Evolutionary conservation across 495 filamentous ascomycete species (phyloP).

Genomic region (Xanthoparmelia taractica): DNA sequence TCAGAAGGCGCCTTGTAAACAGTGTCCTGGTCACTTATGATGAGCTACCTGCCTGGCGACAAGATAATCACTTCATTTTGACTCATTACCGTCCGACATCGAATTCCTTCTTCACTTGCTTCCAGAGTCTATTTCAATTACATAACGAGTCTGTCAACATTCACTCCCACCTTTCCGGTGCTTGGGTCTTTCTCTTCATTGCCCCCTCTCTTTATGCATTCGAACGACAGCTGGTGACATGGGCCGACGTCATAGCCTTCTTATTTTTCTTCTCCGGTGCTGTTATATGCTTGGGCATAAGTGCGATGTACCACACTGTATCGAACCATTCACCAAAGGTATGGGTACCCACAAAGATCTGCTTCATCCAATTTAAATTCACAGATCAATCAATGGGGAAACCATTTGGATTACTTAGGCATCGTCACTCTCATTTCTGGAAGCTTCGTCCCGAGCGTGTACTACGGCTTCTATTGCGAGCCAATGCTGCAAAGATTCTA

Average conservation of each 20-base stretch:
- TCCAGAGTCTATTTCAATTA: conserved; percentile 60
- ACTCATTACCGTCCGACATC: conserved; percentile 65
- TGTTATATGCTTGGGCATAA: conserved; percentile 34
- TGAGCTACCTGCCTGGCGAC: conserved; percentile 61
- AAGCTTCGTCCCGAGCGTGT: conserved; percentile 42
- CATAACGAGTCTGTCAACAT: conserved; percentile 97
- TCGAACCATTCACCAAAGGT: conserved; percentile 40
- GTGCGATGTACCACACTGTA: conserved; percentile 40
- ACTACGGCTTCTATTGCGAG: conserved; percentile 45
- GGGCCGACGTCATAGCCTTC: conserved; percentile 35
- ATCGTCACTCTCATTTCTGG: conserved; percentile 48
- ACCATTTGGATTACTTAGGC: conserved; percentile 45
- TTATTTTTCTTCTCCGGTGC: conserved; percentile 43
- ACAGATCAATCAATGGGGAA: conserved; percentile 27
- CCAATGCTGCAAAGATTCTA: conserved; percentile 32
- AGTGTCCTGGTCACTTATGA: conserved; percentile 48
- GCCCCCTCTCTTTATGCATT: conserved; percentile 24
- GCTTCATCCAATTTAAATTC: background rate
- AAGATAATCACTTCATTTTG: conserved; percentile 70
- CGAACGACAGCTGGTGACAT: background rate
- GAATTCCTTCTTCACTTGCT: conserved; percentile 54
- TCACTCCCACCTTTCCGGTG: conserved; percentile 73
- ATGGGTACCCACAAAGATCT: conserved; percentile 10
- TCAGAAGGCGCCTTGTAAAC: conserved; percentile 4
- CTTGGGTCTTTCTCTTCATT: conserved; percentile 40